A percentile compares a stretch with the other conserved stretches of the same genome.
Conservation (phyloP, 768 basidiomycete genomes). For the Candolleomyces efflorescens region DNA sequence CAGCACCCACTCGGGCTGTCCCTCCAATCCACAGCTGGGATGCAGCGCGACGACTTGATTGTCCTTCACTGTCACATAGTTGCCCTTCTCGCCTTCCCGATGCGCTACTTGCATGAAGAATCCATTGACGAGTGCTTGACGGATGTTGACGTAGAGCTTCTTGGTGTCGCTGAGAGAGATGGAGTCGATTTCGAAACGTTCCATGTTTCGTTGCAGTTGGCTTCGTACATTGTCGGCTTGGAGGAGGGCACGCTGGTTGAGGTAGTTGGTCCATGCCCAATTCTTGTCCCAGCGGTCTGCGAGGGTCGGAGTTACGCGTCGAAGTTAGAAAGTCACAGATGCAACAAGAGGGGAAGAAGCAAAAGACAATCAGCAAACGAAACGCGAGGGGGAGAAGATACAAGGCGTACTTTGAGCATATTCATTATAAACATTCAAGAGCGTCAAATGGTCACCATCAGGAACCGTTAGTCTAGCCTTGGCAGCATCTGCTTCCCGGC, state of each 20-base stretch:
- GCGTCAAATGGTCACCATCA: conserved; percentile 92
- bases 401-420: conserved; percentile 69
- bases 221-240: conserved; percentile 93
- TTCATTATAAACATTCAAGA: conserved; percentile 94
- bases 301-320: not conserved
- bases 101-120: conserved; percentile 99
- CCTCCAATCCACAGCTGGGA: conserved; percentile 79
- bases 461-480: conserved; percentile 87
- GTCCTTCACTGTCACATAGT: conserved; percentile 91
- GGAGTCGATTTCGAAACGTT: conserved; percentile 78
- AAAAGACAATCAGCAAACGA: not conserved
- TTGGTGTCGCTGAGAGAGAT: conserved; percentile 63
- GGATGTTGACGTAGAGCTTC: conserved; percentile 70
- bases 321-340: too few relatives aligned
- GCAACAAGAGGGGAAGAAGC: not conserved
- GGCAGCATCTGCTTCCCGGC: conserved; percentile 89
- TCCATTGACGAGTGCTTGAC: conserved; percentile 82
- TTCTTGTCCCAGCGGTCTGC: conserved; percentile 72
- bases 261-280: conserved; percentile 91
- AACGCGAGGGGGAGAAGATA: not conserved
- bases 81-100: conserved; percentile 86
- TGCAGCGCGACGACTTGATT: conserved; percentile 83
- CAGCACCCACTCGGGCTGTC: conserved; percentile 83
- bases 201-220: conserved; percentile 89
- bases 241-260: conserved; percentile 74